phyloP scores from a whole-genome alignment of 78 protist species.

The Dictyostelium capitatum region DNA sequence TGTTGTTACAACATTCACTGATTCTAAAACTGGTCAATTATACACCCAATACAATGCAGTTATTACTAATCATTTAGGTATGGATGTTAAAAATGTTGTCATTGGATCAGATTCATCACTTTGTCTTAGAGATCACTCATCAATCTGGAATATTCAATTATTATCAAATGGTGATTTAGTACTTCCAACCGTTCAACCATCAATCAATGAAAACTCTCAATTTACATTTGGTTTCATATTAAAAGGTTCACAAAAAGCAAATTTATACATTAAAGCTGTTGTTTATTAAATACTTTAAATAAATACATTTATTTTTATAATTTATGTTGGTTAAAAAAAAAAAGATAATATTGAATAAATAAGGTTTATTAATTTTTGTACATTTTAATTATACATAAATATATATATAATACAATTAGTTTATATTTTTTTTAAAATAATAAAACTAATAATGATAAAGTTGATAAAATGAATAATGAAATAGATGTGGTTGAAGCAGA shows the following conservation, averaged over 20 bases:
- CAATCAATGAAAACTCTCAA: neutral
- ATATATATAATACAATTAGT: no score
- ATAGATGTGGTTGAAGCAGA: neutral
- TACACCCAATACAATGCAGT: conserved; percentile 38
- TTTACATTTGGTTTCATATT: conserved; percentile 8
- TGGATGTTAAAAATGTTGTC: neutral
- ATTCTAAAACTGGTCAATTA: no score
- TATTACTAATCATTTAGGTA: neutral
- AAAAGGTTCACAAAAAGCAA: neutral
- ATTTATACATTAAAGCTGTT: neutral
- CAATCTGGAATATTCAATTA: neutral
- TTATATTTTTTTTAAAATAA: neutral
- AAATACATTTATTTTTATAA: no score
- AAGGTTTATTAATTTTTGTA: no score
- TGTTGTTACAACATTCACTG: neutral
- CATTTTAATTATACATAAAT: no score
- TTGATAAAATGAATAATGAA: neutral
- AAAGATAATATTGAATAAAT: no score
- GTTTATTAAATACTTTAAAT: conserved; percentile 7
- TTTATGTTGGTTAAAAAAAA: no score
- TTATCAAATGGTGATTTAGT: neutral
- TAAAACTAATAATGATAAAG: neutral
- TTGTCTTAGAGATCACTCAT: neutral
- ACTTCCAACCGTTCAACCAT: conserved; percentile 26
- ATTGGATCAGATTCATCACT: conserved; percentile 3